Percentiles rank a stretch among this genome's conserved stretches.
Conservation (phyloP, 345 rosid genomes). For the Bretschneidera sinensis region DNA sequence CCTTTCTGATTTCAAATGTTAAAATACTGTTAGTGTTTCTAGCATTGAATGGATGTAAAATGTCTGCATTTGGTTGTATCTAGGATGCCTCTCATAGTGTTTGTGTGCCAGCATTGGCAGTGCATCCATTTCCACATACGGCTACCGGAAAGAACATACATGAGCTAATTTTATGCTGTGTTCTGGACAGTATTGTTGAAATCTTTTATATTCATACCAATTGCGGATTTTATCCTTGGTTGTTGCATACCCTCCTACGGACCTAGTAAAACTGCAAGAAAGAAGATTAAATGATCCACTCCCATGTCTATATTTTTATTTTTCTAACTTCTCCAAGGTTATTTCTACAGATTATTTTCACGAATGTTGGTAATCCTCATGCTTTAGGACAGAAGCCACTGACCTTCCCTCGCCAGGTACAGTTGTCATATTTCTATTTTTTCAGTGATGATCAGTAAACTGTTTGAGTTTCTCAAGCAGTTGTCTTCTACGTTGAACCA, state of each 20-base stretch:
- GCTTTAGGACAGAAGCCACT: constrained; percentile 97
- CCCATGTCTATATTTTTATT: not conserved
- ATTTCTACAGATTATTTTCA: constrained; percentile 75
- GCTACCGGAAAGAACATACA: not conserved
- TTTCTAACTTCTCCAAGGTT: constrained; percentile 16
- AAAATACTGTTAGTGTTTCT: too few relatives aligned
- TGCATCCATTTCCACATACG: not conserved
- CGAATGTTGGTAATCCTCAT: constrained; percentile 99
- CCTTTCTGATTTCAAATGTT: too few relatives aligned
- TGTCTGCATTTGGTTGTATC: too few relatives aligned
- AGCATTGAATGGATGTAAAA: too few relatives aligned
- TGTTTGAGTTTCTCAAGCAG: constrained; percentile 7
- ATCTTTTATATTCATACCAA: not conserved
- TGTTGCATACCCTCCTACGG: not conserved
- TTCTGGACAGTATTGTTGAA: not conserved
- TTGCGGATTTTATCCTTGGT: not conserved
- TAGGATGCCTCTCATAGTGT: too few relatives aligned
- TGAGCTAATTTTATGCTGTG: not conserved
- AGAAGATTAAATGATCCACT: too few relatives aligned
- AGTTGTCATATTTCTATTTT: not conserved
- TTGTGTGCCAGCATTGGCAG: not conserved
- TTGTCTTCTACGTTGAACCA: constrained; percentile 18
- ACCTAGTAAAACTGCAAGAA: not conserved
- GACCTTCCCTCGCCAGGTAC: constrained; percentile 93
- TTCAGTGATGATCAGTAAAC: not conserved